Evolutionary conservation across 2,329 filamentous ascomycete genomes (phyloP), one percentile per base, ranked within the genome.

Genomic region (Scedosporium apiospermum): DNA sequence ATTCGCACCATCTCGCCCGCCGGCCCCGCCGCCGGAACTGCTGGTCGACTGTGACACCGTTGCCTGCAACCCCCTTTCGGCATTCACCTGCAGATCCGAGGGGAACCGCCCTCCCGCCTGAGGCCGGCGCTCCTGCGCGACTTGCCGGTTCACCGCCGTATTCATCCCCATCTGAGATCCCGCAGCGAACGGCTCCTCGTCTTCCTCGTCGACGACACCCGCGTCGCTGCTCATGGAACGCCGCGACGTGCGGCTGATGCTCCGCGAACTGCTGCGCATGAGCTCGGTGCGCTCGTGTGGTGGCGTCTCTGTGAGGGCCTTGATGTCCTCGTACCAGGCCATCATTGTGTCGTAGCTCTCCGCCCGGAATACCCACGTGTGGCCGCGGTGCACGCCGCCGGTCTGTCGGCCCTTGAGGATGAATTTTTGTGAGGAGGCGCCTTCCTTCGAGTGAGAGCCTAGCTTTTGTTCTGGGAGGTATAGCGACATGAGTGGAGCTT

Each of bases 91-190:
- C 70, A 98, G 80, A 80, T 97, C 93, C 77, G 90, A 96, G 77
- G 93, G 93, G 80, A 99, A 99, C 76, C 93, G 87, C 81, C 93
- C 93, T 87, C 93, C 93, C 87, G 91, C 88, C 83, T 90, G 86
- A 73, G 91, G 90, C 75, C 92, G 57, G 30, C 53, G 53, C 69
- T 83, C 79, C 68, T 76, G 73, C 62, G 74, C 72, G 64, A 83
- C 81, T 69, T 81, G 77, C 66, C 76, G n/a, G 18, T 26, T 80
- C 65, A 78, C 77, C 68, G 75, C 77, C 65, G 77, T 77, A 66
- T 73, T 78, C 65, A 80, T 73, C 49, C 74, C 72, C 59, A 75
- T 70, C 64, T 74, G 77, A 77, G 69, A 86, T 63, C 77, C 76
- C 21, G 79, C 79, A 53, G 82, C 78, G 69, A 86, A 87, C 12